A percentile compares a stretch with the other conserved stretches of the same genome.
phyloP scores from a whole-genome alignment of 495 filamentous ascomycete species.

The Viridothelium virens region DNA sequence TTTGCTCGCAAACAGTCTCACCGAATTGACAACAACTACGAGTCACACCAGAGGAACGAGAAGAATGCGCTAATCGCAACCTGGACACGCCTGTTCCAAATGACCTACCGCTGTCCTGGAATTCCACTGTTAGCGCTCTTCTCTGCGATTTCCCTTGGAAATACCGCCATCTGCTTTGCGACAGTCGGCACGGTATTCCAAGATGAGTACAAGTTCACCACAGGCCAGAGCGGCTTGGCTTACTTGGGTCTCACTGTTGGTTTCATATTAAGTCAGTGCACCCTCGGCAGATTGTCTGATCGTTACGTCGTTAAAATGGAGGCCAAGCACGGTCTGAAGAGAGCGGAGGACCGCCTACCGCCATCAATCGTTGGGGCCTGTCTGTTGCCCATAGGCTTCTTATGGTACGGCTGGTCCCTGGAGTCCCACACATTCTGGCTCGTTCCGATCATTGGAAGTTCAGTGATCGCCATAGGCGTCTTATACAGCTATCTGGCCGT shows the following conservation, averaged over 20 bases:
- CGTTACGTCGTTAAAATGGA: slow-evolving; percentile 6
- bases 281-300: slow-evolving; percentile 18
- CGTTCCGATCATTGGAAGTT: slow-evolving; percentile 14
- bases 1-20: background rate
- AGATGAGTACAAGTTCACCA: slow-evolving; percentile 41
- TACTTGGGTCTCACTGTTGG: slow-evolving; percentile 46
- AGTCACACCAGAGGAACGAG: slow-evolving; percentile 22
- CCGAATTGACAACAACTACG: background rate
- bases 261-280: slow-evolving; percentile 35
- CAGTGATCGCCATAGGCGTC: slow-evolving; percentile 21
- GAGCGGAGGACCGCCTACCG: slow-evolving; percentile 26
- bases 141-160: slow-evolving; percentile 49
- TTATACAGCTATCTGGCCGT: slow-evolving; percentile 20
- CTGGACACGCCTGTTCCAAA: background rate
- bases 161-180: slow-evolving; percentile 54
- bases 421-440: slow-evolving; percentile 25
- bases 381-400: slow-evolving; percentile 20
- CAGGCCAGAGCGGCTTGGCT: slow-evolving; percentile 38
- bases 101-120: background rate
- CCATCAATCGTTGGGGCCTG: slow-evolving; percentile 16
- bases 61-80: background rate
- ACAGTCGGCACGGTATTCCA: slow-evolving; percentile 44
- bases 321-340: background rate
- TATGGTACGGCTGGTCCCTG: slow-evolving; percentile 27
- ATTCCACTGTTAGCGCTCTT: background rate